A percentile compares a stretch with the other conserved stretches of the same genome.
These are phyloP conservation scores for Mycena metata DNA, from an alignment of 768 basidiomycete genomes.

Conservation along the genomic window DNA sequence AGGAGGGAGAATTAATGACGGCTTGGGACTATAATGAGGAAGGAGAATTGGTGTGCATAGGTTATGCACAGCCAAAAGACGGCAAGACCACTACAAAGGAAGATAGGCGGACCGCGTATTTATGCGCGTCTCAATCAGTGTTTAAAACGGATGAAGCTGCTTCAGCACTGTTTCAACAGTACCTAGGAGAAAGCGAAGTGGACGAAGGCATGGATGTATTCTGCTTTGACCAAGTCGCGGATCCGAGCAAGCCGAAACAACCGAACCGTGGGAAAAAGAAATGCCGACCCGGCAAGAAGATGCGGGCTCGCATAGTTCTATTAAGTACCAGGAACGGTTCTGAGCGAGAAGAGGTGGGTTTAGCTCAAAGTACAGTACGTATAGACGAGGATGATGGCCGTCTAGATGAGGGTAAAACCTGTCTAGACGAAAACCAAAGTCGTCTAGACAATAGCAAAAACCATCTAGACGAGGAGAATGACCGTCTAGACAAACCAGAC, in stretches of 20 bases:
- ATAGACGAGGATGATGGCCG: too few relatives aligned
- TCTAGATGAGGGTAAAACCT: too few relatives aligned
- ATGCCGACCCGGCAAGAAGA: too few relatives aligned
- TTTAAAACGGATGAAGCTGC: background rate
- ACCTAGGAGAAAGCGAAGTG: background rate
- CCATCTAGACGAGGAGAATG: too few relatives aligned
- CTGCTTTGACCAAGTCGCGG: background rate
- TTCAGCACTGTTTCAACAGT: background rate
- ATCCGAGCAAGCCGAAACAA: background rate
- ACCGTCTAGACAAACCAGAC: too few relatives aligned
- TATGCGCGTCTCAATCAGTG: background rate
- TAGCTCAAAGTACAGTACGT: background rate
- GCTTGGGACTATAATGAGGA: background rate
- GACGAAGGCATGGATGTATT: too few relatives aligned
- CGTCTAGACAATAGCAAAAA: too few relatives aligned
- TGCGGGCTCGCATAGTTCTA: too few relatives aligned
- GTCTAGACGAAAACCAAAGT: too few relatives aligned
- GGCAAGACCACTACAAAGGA: background rate
- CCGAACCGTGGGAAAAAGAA: background rate
- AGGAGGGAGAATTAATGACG: constrained; percentile 11
- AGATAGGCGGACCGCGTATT: background rate
- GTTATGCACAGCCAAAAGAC: background rate
- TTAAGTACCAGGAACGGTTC: background rate
- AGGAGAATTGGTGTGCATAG: background rate
- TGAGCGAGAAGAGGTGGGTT: too few relatives aligned